Conservation (phyloP, 73 alveolate genomes). For the Effrenium voratum region DNA sequence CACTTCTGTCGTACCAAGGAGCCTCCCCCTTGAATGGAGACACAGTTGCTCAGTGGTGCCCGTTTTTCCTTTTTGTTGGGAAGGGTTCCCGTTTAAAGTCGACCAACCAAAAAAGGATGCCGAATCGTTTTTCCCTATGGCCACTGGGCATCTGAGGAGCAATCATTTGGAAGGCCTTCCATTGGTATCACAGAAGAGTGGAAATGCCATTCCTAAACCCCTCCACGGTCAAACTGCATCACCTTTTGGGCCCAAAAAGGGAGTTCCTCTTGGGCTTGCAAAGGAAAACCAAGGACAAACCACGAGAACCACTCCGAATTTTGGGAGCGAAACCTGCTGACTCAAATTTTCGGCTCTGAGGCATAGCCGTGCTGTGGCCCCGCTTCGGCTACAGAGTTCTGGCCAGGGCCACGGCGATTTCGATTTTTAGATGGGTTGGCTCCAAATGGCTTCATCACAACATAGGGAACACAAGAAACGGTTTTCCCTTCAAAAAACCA, state of each 20-base stretch:
- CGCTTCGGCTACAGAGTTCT: constrained; percentile 53
- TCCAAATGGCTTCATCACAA: background rate
- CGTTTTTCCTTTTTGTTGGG: no score
- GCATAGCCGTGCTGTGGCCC: constrained; percentile 56
- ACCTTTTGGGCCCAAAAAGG: background rate
- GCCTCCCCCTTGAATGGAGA: no score
- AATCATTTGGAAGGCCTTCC: no score
- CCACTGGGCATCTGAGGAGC: no score
- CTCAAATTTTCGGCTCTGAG: background rate
- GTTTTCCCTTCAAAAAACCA: background rate
- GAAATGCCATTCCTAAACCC: background rate
- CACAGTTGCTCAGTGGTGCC: no score
- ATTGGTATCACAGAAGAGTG: no score
- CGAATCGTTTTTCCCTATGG: no score
- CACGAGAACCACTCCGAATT: background rate
- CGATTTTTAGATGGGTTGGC: no score
- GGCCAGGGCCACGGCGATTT: background rate
- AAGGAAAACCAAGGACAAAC: background rate
- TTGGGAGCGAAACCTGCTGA: no score
- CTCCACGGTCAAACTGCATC: background rate
- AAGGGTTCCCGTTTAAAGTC: no score
- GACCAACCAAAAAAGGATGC: no score
- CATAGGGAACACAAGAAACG: background rate
- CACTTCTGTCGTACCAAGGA: no score
- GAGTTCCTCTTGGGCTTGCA: background rate